phyloP scores from a whole-genome alignment of 1,139 yeast genomes.

The Saccharomyces hybrid region DNA sequence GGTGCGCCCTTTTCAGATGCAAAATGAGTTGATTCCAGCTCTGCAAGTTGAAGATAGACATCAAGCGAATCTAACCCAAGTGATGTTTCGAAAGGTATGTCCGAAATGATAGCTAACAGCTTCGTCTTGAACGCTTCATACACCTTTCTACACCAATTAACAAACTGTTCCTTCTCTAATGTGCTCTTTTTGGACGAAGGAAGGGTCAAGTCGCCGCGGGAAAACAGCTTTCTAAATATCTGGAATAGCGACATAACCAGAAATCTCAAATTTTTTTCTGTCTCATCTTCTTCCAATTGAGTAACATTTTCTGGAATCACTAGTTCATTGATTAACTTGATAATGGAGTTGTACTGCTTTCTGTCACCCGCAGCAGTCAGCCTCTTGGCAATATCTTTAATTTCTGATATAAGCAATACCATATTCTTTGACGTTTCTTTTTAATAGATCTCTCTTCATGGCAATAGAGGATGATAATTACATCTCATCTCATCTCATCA shows the following conservation, averaged over 20 bases:
- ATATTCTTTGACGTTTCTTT: background rate
- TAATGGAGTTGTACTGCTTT: constrained; percentile 24
- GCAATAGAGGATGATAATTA: background rate
- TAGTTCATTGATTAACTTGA: constrained; percentile 18
- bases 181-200: constrained; percentile 32
- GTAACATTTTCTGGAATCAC: constrained; percentile 3
- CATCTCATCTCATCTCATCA: constrained; percentile 1
- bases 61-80: constrained; percentile 54
- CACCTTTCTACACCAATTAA: constrained; percentile 56
- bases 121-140: constrained; percentile 50
- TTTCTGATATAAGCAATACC: constrained; percentile 22
- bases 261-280: constrained; percentile 35
- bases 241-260: constrained; percentile 48
- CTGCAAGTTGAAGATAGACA: constrained; percentile 52
- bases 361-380: constrained; percentile 22
- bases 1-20: constrained; percentile 44
- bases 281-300: constrained; percentile 9
- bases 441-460: background rate
- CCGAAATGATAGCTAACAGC: constrained; percentile 39
- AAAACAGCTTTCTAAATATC: constrained; percentile 50
- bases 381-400: constrained; percentile 23
- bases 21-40: constrained; percentile 50
- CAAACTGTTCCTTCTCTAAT: constrained; percentile 42
- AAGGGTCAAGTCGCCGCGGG: constrained; percentile 40
- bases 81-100: constrained; percentile 34